These are phyloP conservation scores for Suillus ampliporus DNA, from an alignment of 768 basidiomycete genomes.

Conservation along the genomic window DNA sequence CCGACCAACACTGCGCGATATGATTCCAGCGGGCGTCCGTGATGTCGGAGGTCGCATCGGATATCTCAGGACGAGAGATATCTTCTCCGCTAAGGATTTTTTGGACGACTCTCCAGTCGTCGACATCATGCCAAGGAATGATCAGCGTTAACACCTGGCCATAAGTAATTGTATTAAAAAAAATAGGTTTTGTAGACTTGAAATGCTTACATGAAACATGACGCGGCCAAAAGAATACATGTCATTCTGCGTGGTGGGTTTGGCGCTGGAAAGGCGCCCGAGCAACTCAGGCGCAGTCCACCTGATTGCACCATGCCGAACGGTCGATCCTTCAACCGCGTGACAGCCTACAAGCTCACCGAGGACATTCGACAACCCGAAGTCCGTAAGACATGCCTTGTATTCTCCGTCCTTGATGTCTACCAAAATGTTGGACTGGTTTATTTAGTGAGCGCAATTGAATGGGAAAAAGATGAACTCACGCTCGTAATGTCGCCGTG, in stretches of 20 bases:
- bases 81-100: conserved; percentile 2
- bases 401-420: conserved; percentile 17
- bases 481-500: conserved; percentile 28
- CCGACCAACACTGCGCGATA: conserved; percentile 5
- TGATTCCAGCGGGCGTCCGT: background rate
- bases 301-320: conserved; percentile 15
- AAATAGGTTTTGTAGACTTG: background rate
- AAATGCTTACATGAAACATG: conserved; percentile 14
- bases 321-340: conserved; percentile 31
- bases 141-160: background rate
- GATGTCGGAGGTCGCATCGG: background rate
- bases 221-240: conserved; percentile 45
- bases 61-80: background rate
- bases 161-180: background rate
- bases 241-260: conserved; percentile 36
- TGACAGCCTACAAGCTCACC: conserved; percentile 34
- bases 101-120: background rate
- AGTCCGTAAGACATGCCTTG: conserved; percentile 48
- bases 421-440: conserved; percentile 25
- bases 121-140: background rate
- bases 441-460: too few species aligned
- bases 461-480: background rate
- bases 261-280: conserved; percentile 24
- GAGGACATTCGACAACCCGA: conserved; percentile 48
- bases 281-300: conserved; percentile 23